Base-by-base conservation (phyloP, 2,329 filamentous ascomycete genomes). In the Chaetomium sp. region DNA sequence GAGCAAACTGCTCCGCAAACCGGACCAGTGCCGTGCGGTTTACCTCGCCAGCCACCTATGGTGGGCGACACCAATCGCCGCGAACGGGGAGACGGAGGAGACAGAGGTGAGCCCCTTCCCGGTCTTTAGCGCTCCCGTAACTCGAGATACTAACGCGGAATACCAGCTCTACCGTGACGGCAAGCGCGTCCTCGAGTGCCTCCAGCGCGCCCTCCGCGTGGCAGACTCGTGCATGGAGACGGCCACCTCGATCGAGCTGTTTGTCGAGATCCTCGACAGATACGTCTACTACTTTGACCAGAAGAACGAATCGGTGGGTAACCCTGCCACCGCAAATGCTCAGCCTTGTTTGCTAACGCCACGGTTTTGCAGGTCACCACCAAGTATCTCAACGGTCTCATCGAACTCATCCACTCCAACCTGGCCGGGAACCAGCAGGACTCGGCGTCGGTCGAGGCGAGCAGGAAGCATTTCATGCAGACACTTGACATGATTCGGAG, bases 251-350 rank as follows among this genome's bases (percentile, higher is more conserved):
- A 95, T 99, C 55, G 96, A 99, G 79, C 85, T 99, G 57, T 99
- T 99, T 78, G 94, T 99, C 64, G 95, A 99, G 80, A 99, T 99
- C 68, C 81, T 99, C 63, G 97, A 99, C 77, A 88, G 95, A 77
- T 99, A 99, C 76, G 93, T 98, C 60, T 99, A 99, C 78, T 99
- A 98, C 81, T 99, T 97, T 80, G 95, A 99, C 78, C 94, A 99
- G 77, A 92, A 97, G 75, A 99, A 99, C 78, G 95, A 99, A 79
- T 93, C 93, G 70, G 95, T 86, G 76, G 74, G 83, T 74, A 29
- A 13, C 8, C 29, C 25, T 3, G 21, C 12, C 9, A 6, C 3
- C 12, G 10, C 2, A 21, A 13, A 19, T 25, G 2, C 5, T 29
- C 5, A 8, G 53, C 3, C 3, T 2, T 13, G 2, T 16, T n/a